Evolutionary conservation across 2,329 filamentous ascomycete species (phyloP).

Genomic region (Mycosphaerella arachidis): DNA sequence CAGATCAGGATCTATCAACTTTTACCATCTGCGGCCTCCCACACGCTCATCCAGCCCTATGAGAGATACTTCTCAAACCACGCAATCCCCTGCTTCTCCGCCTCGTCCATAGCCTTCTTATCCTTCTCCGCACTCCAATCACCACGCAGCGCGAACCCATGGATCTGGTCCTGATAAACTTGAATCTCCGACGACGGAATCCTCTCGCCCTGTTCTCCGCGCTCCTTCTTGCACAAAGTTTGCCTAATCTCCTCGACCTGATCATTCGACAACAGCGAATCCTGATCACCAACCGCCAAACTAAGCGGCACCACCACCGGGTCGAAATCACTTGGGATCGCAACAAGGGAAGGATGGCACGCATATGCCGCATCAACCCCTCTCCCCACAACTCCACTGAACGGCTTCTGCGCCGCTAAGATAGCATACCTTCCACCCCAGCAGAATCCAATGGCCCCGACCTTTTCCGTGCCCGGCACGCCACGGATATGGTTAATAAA

Average conservation of each 20-base stretch:
- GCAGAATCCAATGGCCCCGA: conserved; percentile 40
- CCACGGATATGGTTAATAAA: conserved; percentile 40
- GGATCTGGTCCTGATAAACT: conserved; percentile 43
- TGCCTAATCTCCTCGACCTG: conserved; percentile 40
- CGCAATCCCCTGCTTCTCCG: neutral
- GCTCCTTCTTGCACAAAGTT: conserved; percentile 37
- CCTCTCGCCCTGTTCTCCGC: conserved; percentile 27
- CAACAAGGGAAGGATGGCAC: conserved; percentile 27
- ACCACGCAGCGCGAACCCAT: conserved; percentile 42
- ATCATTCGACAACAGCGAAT: conserved; percentile 38
- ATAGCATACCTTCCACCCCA: neutral
- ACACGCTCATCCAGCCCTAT: neutral
- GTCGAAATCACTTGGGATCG: conserved; percentile 42
- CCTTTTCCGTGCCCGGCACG: conserved; percentile 40
- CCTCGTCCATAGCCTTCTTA: conserved; percentile 45
- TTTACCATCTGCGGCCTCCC: neutral
- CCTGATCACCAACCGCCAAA: conserved; percentile 41
- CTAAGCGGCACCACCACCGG: conserved; percentile 38
- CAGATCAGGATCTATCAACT: neutral
- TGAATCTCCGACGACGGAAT: conserved; percentile 36
- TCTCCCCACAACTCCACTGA: neutral
- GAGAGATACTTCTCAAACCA: neutral
- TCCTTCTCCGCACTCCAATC: conserved; percentile 44
- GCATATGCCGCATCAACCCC: neutral
- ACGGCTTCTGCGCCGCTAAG: conserved; percentile 27